These are phyloP conservation scores for Pseudopithomyces chartarum DNA, from an alignment of 2,329 filamentous ascomycete genomes.

Conservation along the genomic window DNA sequence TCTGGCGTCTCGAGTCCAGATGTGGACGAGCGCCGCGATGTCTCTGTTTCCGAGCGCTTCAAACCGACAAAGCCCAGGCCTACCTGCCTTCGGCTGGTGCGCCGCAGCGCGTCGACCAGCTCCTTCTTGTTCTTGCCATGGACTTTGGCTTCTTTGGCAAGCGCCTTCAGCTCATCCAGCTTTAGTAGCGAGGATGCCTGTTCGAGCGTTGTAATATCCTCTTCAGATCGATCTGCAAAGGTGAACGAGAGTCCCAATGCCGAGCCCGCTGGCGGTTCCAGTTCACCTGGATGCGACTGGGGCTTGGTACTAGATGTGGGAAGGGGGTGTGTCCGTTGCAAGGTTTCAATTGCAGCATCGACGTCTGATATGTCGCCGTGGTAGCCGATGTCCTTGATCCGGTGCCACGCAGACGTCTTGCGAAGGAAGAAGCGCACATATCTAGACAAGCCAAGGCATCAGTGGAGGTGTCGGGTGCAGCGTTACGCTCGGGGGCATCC, in stretches of 20 bases:
- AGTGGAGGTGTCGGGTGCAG: neutral
- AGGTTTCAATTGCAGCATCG: constrained; percentile 64
- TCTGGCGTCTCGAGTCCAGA: constrained; percentile 41
- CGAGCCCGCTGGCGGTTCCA: constrained; percentile 53
- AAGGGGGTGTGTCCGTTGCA: constrained; percentile 65
- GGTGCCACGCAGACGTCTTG: constrained; percentile 91
- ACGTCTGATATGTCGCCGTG: constrained; percentile 82
- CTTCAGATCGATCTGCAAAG: constrained; percentile 80
- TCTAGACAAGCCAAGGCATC: constrained; percentile 49
- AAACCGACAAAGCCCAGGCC: constrained; percentile 74
- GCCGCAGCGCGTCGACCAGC: constrained; percentile 73
- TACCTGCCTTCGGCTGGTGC: constrained; percentile 73
- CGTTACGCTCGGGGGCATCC: constrained; percentile 34
- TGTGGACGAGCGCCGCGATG: constrained; percentile 56
- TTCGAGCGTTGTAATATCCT: constrained; percentile 75
- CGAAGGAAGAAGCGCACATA: constrained; percentile 92
- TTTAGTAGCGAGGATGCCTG: constrained; percentile 81
- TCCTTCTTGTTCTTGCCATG: constrained; percentile 88
- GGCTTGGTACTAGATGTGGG: constrained; percentile 51
- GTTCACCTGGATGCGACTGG: constrained; percentile 53
- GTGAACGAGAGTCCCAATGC: constrained; percentile 64
- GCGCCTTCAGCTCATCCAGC: constrained; percentile 82
- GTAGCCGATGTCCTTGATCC: constrained; percentile 77
- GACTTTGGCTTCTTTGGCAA: constrained; percentile 86
- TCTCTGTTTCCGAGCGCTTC: constrained; percentile 66